These are phyloP conservation scores for Tetrahymena thermophila DNA, from an alignment of 73 alveolate genomes.

Conservation along the genomic window DNA sequence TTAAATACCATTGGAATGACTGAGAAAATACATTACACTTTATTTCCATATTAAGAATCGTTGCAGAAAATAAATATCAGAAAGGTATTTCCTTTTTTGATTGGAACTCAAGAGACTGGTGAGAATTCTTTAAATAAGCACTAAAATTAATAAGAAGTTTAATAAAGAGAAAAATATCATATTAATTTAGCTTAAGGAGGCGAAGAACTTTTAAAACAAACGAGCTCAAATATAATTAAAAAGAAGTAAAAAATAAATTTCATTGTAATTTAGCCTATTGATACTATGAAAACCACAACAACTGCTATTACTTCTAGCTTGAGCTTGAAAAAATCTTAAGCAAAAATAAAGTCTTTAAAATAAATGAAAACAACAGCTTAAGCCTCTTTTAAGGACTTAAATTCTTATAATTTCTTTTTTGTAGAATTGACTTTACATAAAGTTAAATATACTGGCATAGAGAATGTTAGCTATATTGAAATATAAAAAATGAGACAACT, in stretches of 20 bases:
- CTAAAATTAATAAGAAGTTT: neutral
- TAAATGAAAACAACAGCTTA: neutral
- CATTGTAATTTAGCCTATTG: neutral
- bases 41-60: neutral
- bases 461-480: neutral
- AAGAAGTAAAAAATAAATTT: neutral
- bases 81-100: neutral
- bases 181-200: neutral
- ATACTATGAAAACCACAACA: neutral
- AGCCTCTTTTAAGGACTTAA: neutral
- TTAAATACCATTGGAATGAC: neutral
- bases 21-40: neutral
- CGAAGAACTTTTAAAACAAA: neutral
- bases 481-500: neutral
- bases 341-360: neutral
- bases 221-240: neutral
- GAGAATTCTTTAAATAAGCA: neutral
- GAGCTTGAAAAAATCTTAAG: neutral
- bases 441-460: neutral
- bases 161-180: neutral
- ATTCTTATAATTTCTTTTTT: neutral
- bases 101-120: neutral
- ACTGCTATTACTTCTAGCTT: neutral
- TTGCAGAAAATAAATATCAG: no score
- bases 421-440: neutral